Percentiles rank a stretch among this genome's conserved stretches.
Evolutionary conservation across 2,329 filamentous ascomycete genomes (phyloP).

Genomic region (Metarhizium album): DNA sequence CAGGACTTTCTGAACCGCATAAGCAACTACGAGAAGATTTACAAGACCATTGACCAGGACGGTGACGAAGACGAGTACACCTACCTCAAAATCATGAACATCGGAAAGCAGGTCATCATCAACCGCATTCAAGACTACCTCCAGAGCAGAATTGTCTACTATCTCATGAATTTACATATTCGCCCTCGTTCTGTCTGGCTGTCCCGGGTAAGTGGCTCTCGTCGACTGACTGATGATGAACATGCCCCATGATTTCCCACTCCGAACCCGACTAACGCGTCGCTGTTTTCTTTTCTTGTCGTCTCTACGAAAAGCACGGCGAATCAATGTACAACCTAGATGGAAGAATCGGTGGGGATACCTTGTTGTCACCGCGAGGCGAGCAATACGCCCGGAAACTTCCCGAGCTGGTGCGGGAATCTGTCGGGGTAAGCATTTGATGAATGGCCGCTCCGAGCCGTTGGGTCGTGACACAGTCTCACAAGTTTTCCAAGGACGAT

Average conservation of each 20-base stretch:
- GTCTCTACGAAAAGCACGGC: slow-evolving; percentile 57
- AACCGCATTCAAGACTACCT: slow-evolving; percentile 96
- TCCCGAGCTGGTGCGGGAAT: slow-evolving; percentile 73
- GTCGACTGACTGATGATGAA: neutral
- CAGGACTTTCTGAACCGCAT: slow-evolving; percentile 90
- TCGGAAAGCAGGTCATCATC: slow-evolving; percentile 93
- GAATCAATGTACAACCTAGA: slow-evolving; percentile 88
- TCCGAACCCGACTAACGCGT: neutral
- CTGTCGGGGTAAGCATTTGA: slow-evolving; percentile 59
- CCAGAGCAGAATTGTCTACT: slow-evolving; percentile 93
- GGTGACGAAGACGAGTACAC: slow-evolving; percentile 75
- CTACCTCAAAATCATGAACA: slow-evolving; percentile 95
- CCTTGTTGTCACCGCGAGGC: slow-evolving; percentile 74
- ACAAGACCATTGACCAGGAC: slow-evolving; percentile 79
- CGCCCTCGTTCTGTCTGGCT: slow-evolving; percentile 94
- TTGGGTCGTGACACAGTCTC: neutral
- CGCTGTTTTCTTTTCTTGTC: neutral
- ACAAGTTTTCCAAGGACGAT: slow-evolving; percentile 35
- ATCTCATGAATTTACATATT: slow-evolving; percentile 97
- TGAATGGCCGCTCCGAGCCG: neutral
- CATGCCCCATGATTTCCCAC: neutral
- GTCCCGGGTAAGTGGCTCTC: slow-evolving; percentile 56
- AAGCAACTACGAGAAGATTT: slow-evolving; percentile 93
- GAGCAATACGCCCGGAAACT: slow-evolving; percentile 79
- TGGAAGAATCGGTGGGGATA: slow-evolving; percentile 88